Evolutionary conservation across 257 asterid genomes (phyloP).

Genomic region (Mentha longifolia): DNA sequence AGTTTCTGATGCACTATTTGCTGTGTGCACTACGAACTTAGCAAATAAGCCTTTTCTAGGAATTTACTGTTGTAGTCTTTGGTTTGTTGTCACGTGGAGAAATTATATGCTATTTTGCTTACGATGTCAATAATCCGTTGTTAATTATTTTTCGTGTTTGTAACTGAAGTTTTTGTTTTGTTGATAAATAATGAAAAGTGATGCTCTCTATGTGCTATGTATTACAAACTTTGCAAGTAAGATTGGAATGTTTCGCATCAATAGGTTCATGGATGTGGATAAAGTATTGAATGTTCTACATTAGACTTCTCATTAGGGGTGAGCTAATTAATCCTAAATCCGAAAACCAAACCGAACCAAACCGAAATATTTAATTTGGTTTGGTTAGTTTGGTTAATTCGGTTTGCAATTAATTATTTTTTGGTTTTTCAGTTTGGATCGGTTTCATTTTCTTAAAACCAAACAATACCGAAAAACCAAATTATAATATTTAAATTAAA

Average conservation of each 20-base stretch:
- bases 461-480: no score
- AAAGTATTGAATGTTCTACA: conserved; percentile 13
- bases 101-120: conserved; percentile 20
- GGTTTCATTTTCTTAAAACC: no score
- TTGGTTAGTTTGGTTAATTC: no score
- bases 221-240: neutral
- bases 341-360: no score
- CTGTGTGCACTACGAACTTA: conserved; percentile 14
- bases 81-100: conserved; percentile 21
- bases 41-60: neutral
- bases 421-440: no score
- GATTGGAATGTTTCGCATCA: neutral
- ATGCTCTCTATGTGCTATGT: neutral
- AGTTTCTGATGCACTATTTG: conserved; percentile 16
- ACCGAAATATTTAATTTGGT: no score
- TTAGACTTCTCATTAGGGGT: no score
- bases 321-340: no score
- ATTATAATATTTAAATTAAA: no score
- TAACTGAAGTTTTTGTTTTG: neutral
- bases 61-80: neutral
- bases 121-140: conserved; percentile 21
- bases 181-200: neutral
- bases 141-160: conserved; percentile 27
- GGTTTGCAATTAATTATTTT: no score
- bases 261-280: conserved; percentile 17